Base-by-base conservation (phyloP, 805 yeast genomes). In the Saccharomycopsis sp. region DNA sequence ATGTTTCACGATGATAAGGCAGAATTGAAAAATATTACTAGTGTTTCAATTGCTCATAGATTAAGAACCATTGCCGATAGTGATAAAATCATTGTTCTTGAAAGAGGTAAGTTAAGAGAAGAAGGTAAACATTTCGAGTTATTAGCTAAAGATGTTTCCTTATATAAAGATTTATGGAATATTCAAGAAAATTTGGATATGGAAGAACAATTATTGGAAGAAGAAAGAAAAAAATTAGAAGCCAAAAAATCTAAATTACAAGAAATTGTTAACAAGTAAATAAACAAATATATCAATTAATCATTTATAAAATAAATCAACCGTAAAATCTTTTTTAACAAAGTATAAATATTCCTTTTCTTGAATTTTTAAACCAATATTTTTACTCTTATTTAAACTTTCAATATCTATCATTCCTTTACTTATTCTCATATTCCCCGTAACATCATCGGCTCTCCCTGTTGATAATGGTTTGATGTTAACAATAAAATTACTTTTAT, bases 31-130 rank as follows among this genome's bases (percentile, higher is more conserved):
- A 57, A 60, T 13, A 75, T 73, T 45, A 92, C 98, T 1, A 83
- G 85, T 51, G 76, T 92, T 4, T 83, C 87, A 51, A 87, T 92
- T 59, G 98, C 98, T 0, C 98, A 92, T 57, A 64, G 98, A 48
- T 66, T 89, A 54, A 70, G 96, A 56, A 92, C 97, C 0, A 83
- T 92, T 39, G 94, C 95, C 10, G 96, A 89, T 56, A 69, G 95
- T 2, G 96, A 92, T 54, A 86, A 84, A 63, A 92, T 92, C 52
- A 83, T 92, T 47, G 96, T 89, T 2, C 63, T 92, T 46, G 71
- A 76, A 40, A 69, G 72, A 39, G 98, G 98, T 6, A 44, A 57
- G 4, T 95, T 92, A 13, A 74, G 70, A 32, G 98, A 92, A 56
- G 89, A 86, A 58, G 98, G 98, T 27, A 75, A 77, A 0, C 98